phyloP scores from a whole-genome alignment of 2,329 filamentous ascomycete genomes.

The Mycosphaerella sp. region DNA sequence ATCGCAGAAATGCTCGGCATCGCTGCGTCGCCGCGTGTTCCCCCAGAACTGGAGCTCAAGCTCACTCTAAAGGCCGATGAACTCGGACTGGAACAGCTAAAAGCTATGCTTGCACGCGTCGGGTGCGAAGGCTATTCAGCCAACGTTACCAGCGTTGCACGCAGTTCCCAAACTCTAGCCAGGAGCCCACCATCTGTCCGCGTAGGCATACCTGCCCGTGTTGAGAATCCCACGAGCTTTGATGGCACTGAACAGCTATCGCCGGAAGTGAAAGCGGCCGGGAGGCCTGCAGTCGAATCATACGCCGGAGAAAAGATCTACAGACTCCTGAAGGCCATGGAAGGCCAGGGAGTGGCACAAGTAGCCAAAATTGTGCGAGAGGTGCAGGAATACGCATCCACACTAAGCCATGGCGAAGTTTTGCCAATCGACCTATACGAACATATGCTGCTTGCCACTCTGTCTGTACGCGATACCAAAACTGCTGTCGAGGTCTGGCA shows the following conservation, averaged over 20 bases:
- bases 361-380: conserved; percentile 8
- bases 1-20: conserved; percentile 1
- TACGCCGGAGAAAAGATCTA: conserved; percentile 10
- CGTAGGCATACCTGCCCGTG: background rate
- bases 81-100: background rate
- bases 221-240: background rate
- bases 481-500: conserved; percentile 53
- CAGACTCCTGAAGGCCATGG: conserved; percentile 11
- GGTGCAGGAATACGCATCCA: conserved; percentile 6
- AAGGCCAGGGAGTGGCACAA: background rate
- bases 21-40: background rate
- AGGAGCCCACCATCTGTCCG: background rate
- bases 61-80: background rate
- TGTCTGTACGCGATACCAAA: conserved; percentile 39
- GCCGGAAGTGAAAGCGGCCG: background rate
- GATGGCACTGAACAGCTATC: background rate
- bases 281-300: background rate
- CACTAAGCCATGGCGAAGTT: background rate
- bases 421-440: conserved; percentile 31
- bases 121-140: background rate
- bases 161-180: background rate
- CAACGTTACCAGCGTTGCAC: background rate
- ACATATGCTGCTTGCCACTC: conserved; percentile 44
- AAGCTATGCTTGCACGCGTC: conserved; percentile 5
- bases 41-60: background rate